Evolutionary conservation across 2,329 filamentous ascomycete species (phyloP).

Genomic region (Colletotrichum caudatum): DNA sequence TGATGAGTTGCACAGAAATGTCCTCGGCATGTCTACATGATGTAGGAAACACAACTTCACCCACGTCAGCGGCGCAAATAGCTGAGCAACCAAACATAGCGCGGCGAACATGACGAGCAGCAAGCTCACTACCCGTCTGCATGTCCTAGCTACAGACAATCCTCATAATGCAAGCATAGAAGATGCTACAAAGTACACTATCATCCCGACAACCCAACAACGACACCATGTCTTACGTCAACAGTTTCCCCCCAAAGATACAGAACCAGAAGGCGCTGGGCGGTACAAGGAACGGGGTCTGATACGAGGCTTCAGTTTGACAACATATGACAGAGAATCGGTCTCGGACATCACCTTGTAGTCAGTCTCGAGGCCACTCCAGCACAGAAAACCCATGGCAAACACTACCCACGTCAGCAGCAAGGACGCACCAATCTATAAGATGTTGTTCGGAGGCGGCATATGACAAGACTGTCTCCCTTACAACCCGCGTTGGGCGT

Average conservation of each 20-base stretch:
- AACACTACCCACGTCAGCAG: neutral
- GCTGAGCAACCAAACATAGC: neutral
- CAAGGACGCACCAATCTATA: neutral
- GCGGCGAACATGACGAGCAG: neutral
- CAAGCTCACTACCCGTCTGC: neutral
- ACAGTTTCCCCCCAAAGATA: too few relatives aligned
- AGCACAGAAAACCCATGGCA: neutral
- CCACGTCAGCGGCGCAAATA: neutral
- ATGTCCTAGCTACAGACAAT: neutral
- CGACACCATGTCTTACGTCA: neutral
- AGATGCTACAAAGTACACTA: too few relatives aligned
- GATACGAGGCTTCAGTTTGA: neutral
- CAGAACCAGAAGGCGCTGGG: neutral
- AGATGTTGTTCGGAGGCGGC: too few relatives aligned
- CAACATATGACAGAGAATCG: neutral
- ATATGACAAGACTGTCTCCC: neutral
- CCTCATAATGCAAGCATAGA: neutral
- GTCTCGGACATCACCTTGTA: neutral
- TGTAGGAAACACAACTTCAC: neutral
- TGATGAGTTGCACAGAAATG: neutral
- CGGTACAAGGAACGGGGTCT: neutral
- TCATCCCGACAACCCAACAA: neutral
- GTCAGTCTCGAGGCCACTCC: neutral
- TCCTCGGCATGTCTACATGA: neutral
- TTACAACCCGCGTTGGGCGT: neutral